A percentile compares a stretch with the other conserved stretches of the same genome.
These are phyloP conservation scores for Moricandia moricandioides DNA, from an alignment of 345 rosid genomes.

Conservation along the genomic window DNA sequence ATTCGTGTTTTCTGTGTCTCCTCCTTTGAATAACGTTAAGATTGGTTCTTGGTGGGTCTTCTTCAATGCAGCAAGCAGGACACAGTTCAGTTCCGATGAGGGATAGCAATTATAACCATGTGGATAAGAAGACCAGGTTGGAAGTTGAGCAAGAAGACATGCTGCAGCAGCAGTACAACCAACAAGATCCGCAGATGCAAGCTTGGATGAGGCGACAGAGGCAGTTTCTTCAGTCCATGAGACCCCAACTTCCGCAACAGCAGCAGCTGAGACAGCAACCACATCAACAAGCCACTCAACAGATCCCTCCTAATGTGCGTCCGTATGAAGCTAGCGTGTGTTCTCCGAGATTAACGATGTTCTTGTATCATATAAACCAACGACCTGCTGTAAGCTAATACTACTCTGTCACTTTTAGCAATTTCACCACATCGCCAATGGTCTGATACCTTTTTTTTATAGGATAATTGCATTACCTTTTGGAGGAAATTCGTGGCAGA, in stretches of 20 bases:
- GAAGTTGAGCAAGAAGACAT: constrained; percentile 86
- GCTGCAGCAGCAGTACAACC: constrained; percentile 64
- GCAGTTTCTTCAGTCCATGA: constrained; percentile 62
- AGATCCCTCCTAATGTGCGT: constrained; percentile 50
- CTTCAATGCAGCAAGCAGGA: constrained; percentile 11
- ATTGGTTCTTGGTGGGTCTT: constrained; percentile 30
- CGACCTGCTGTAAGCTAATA: constrained; percentile 67
- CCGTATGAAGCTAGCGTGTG: constrained; percentile 74
- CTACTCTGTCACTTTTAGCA: neutral
- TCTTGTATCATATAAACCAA: constrained; percentile 80
- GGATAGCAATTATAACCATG: constrained; percentile 25
- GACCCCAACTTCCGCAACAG: constrained; percentile 60
- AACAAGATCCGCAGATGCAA: constrained; percentile 73
- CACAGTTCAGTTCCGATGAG: constrained; percentile 30
- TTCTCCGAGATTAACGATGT: constrained; percentile 88
- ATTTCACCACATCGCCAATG: neutral
- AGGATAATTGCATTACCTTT: constrained; percentile 85
- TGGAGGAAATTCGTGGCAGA: constrained; percentile 95
- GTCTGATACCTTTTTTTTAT: constrained; percentile 16
- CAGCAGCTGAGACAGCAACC: no score
- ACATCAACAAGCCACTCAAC: constrained; percentile 75
- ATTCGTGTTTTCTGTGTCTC: no score
- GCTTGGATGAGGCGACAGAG: constrained; percentile 50
- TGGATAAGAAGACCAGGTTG: constrained; percentile 69
- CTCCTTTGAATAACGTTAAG: constrained; percentile 5